These are phyloP conservation scores for Peronosclerospora sorghi DNA, from an alignment of 352 stramenopile species.

Conservation along the genomic window DNA sequence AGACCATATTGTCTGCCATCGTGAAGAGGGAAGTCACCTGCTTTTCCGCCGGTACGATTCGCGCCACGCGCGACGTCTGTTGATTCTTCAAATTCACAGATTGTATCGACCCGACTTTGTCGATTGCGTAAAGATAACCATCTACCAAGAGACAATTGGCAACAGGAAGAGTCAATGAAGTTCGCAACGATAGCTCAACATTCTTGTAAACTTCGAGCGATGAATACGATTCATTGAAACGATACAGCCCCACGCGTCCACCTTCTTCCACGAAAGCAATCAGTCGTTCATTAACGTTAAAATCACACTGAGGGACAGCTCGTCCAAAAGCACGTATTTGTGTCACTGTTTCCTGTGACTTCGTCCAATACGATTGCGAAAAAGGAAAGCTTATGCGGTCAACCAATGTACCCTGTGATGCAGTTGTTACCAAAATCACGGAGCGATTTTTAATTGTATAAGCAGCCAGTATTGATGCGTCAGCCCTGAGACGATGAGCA, in stretches of 20 bases:
- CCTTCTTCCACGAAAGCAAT: constrained; percentile 17
- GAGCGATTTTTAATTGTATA: constrained; percentile 20
- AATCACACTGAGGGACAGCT: constrained; percentile 10
- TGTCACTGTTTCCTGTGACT: not conserved
- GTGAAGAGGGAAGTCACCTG: constrained; percentile 9
- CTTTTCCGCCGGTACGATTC: constrained; percentile 10
- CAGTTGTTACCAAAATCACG: constrained; percentile 21
- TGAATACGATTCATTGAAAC: constrained; percentile 17
- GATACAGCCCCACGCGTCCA: constrained; percentile 16
- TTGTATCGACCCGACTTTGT: constrained; percentile 21
- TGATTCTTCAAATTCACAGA: constrained; percentile 34
- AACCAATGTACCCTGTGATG: constrained; percentile 3
- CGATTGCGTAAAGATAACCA: constrained; percentile 24
- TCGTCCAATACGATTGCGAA: not conserved
- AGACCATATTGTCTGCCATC: constrained; percentile 22
- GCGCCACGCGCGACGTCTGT: constrained; percentile 26
- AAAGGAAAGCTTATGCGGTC: constrained; percentile 17
- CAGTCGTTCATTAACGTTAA: constrained; percentile 13
- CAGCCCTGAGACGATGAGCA: constrained; percentile 9
- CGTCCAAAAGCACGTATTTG: constrained; percentile 8
- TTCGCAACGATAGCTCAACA: constrained; percentile 14
- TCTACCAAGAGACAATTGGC: constrained; percentile 14
- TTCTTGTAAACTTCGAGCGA: constrained; percentile 21
- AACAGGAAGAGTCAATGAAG: constrained; percentile 13
- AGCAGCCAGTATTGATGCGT: constrained; percentile 7